Evolutionary conservation across 768 basidiomycete genomes (phyloP).

Genomic region (Hypholoma fasciculare): DNA sequence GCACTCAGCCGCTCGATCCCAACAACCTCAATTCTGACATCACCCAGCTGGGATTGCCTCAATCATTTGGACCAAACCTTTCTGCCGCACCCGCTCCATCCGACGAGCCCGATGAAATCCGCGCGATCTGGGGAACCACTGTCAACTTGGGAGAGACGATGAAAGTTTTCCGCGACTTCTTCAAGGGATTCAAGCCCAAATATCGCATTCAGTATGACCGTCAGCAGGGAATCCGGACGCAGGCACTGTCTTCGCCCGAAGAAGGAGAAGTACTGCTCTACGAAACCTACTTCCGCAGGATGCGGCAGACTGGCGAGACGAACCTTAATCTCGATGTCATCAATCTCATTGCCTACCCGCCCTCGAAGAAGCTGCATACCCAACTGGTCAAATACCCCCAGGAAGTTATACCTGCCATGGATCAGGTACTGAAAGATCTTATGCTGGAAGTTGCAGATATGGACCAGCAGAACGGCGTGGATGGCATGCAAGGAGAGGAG

Average conservation of each 20-base stretch:
- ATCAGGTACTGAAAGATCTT: constrained; percentile 91
- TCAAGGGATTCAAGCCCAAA: constrained; percentile 91
- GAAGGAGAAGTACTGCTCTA: constrained; percentile 74
- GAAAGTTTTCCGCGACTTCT: constrained; percentile 85
- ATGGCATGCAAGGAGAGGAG: constrained; percentile 74
- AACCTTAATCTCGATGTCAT: constrained; percentile 89
- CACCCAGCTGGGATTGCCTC: constrained; percentile 54
- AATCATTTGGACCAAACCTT: constrained; percentile 48
- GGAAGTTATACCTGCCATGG: constrained; percentile 96
- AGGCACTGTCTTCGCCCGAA: constrained; percentile 54
- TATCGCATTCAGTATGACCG: constrained; percentile 78
- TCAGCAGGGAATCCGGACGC: constrained; percentile 53
- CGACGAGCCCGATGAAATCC: constrained; percentile 80
- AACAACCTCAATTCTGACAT: constrained; percentile 60
- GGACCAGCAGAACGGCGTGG: constrained; percentile 68
- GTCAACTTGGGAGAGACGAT: constrained; percentile 91
- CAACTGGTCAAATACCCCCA: constrained; percentile 95
- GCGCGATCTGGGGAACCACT: constrained; percentile 97
- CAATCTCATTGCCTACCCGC: constrained; percentile 86
- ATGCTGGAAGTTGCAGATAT: constrained; percentile 87
- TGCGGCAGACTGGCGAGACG: constrained; percentile 91
- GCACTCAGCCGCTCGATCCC: constrained; percentile 29
- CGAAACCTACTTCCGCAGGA: constrained; percentile 76
- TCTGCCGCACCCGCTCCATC: constrained; percentile 63
- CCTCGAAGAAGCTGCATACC: constrained; percentile 76